phyloP scores from a whole-genome alignment of 2,329 filamentous ascomycete species.

The Claviceps sp. region DNA sequence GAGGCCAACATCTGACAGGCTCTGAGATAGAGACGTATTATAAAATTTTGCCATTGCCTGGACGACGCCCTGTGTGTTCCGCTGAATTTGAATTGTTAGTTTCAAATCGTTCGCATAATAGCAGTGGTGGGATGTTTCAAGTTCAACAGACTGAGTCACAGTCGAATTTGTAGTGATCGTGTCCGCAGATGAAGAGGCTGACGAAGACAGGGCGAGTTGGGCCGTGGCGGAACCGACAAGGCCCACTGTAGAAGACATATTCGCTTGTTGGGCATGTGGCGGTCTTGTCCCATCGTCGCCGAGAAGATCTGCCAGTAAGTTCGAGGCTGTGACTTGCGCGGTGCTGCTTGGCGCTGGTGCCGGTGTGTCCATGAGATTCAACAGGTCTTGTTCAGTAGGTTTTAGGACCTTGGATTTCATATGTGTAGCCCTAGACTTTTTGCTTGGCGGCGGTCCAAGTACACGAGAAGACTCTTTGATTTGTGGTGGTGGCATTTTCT shows the following conservation, averaged over 20 bases:
- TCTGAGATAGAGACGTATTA: slow-evolving; percentile 54
- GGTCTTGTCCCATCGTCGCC: slow-evolving; percentile 47
- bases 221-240: slow-evolving; percentile 50
- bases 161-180: slow-evolving; percentile 37
- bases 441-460: slow-evolving; percentile 59
- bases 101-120: slow-evolving; percentile 79
- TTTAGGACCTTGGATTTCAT: slow-evolving; percentile 67
- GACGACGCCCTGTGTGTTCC: slow-evolving; percentile 64
- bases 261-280: slow-evolving; percentile 38
- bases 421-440: slow-evolving; percentile 55
- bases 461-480: slow-evolving; percentile 93
- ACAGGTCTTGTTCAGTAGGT: slow-evolving; percentile 78
- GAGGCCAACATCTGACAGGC: slow-evolving; percentile 62
- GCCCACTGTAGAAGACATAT: slow-evolving; percentile 73
- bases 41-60: slow-evolving; percentile 76
- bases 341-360: slow-evolving; percentile 35
- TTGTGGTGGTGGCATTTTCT: slow-evolving; percentile 95
- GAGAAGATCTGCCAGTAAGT: slow-evolving; percentile 83
- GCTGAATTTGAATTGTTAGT: slow-evolving; percentile 71
- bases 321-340: slow-evolving; percentile 57
- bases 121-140: slow-evolving; percentile 48
- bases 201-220: slow-evolving; percentile 18
- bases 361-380: slow-evolving; percentile 82
- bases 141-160: slow-evolving; percentile 25
- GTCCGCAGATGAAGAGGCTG: slow-evolving; percentile 31